phyloP scores from a whole-genome alignment of 805 yeast species.

The Yarrowia sp. region DNA sequence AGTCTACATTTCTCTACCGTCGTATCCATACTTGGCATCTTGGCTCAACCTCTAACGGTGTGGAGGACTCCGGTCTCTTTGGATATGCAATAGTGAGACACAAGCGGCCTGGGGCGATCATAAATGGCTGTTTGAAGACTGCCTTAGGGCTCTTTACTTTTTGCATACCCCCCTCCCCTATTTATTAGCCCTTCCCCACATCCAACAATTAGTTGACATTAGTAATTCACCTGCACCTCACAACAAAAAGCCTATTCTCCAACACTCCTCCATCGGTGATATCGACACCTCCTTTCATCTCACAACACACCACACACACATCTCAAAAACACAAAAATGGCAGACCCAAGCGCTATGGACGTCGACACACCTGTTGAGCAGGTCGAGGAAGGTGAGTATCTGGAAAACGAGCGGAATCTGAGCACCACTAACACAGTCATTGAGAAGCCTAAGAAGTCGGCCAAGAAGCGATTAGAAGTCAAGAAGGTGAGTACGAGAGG shows the following conservation, averaged over 20 bases:
- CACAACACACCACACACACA: constrained; percentile 9
- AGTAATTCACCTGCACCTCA: constrained; percentile 19
- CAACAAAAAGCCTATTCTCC: constrained; percentile 8
- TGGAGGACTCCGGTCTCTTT: not conserved
- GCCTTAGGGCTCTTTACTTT: not conserved
- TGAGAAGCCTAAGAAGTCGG: constrained; percentile 29
- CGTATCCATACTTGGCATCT: constrained; percentile 22
- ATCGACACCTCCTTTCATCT: constrained; percentile 1
- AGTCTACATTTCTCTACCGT: not conserved
- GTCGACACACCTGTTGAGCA: constrained; percentile 38
- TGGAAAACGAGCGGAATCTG: no score
- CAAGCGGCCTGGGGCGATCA: not conserved
- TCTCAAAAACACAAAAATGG: not conserved
- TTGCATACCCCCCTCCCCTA: no score
- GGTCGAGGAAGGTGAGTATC: constrained; percentile 29
- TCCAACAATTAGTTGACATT: constrained; percentile 21
- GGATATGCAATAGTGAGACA: not conserved
- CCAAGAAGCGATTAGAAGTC: constrained; percentile 82
- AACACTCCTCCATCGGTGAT: constrained; percentile 3
- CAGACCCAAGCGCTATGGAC: constrained; percentile 34
- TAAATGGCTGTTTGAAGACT: not conserved
- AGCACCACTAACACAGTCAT: constrained; percentile 28
- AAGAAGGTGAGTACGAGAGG: constrained; percentile 59
- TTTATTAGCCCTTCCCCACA: constrained; percentile 10
- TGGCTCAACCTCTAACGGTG: not conserved